Evolutionary conservation across 2,329 filamentous ascomycete species (phyloP).

Genomic region (Alternaria tenuissima): DNA sequence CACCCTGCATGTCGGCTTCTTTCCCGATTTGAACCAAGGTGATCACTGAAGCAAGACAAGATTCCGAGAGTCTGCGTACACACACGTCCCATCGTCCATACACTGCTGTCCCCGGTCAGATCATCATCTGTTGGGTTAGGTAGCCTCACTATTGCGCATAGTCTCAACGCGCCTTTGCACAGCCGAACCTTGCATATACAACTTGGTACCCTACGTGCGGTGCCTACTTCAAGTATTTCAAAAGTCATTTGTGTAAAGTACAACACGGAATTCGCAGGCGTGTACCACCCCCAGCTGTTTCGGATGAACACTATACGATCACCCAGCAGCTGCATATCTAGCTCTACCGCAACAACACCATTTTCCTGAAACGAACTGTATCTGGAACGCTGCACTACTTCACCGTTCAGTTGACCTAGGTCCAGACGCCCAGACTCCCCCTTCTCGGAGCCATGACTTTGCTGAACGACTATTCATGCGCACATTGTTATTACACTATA

Average conservation of each 20-base stretch:
- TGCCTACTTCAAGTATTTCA: fast-evolving
- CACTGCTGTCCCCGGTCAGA: no score
- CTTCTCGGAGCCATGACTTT: background rate
- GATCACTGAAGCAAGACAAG: no score
- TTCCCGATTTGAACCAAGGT: no score
- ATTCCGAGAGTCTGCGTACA: no score
- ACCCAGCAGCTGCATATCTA: background rate
- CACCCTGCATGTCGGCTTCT: no score
- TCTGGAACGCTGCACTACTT: background rate
- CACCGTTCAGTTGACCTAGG: background rate
- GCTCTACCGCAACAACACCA: background rate
- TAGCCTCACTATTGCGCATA: background rate
- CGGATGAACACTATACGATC: background rate
- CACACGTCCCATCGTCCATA: no score
- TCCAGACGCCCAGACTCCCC: background rate
- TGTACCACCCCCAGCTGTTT: background rate
- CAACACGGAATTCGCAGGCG: background rate
- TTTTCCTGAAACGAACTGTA: background rate
- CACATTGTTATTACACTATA: no score
- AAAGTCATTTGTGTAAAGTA: background rate
- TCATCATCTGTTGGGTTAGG: no score
- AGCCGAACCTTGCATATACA: background rate
- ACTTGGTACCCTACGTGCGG: background rate
- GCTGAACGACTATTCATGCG: no score
- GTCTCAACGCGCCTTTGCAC: background rate